A percentile compares a stretch with the other conserved stretches of the same genome.
Conservation (phyloP, 2,329 filamentous ascomycete genomes). For the Elsinoe batatas region DNA sequence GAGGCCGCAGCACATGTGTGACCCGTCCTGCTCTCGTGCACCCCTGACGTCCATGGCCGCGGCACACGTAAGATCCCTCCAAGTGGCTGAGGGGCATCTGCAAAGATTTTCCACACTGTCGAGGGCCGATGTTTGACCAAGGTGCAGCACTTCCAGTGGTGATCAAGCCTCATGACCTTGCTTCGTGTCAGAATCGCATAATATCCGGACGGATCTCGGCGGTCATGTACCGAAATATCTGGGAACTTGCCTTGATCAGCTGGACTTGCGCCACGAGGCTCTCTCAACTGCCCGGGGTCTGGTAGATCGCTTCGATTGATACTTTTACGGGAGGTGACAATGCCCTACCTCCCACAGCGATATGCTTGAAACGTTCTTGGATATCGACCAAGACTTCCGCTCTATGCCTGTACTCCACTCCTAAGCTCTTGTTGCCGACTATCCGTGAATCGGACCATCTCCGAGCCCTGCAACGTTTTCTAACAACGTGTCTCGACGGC, state of each 20-base stretch:
- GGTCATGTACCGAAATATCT: background rate
- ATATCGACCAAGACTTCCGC: background rate
- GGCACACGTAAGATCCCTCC: constrained; percentile 1
- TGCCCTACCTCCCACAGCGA: background rate
- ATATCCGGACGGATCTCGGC: constrained; percentile 5
- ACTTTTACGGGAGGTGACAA: background rate
- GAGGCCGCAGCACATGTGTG: background rate
- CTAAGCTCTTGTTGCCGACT: background rate
- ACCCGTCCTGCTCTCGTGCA: background rate
- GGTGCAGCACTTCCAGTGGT: background rate
- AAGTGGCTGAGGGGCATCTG: background rate
- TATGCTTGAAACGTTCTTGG: constrained; percentile 1
- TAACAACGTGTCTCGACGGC: constrained; percentile 1
- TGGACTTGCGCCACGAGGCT: background rate
- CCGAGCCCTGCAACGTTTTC: constrained; percentile 7
- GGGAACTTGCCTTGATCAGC: background rate
- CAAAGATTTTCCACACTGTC: background rate
- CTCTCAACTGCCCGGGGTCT: background rate
- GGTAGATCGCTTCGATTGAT: background rate
- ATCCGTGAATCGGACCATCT: background rate
- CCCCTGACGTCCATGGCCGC: background rate
- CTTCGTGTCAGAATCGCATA: background rate
- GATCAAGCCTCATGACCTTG: background rate
- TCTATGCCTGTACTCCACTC: background rate
- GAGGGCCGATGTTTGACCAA: background rate